These are phyloP conservation scores for Lotmaria passim DNA, from an alignment of 208 protist species.

Conservation along the genomic window DNA sequence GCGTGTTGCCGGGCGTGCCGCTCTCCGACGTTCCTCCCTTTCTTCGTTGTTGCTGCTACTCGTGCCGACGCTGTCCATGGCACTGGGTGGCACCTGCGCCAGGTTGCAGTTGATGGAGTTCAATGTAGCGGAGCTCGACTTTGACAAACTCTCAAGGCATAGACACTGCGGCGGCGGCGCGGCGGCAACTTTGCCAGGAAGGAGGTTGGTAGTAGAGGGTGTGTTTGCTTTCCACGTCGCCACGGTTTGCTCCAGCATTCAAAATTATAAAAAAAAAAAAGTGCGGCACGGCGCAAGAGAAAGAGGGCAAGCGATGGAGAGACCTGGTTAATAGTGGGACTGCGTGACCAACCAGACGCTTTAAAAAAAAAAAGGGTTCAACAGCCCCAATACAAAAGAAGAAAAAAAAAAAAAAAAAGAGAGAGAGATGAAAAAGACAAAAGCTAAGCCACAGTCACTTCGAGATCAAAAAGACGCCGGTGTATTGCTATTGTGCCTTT, in stretches of 20 bases:
- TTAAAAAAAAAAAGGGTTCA: no score
- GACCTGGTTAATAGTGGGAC: no score
- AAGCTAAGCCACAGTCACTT: not conserved
- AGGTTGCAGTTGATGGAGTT: not conserved
- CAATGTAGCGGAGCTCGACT: not conserved
- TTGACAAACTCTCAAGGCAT: not conserved
- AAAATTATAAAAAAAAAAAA: not conserved
- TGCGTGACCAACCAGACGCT: no score
- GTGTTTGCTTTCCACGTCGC: not conserved
- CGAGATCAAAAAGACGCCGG: no score
- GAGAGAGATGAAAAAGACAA: not conserved
- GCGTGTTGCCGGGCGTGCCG: not conserved
- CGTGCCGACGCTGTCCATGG: not conserved
- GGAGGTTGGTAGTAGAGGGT: not conserved
- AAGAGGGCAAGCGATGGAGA: no score
- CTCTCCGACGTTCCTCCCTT: not conserved
- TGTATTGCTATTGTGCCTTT: no score
- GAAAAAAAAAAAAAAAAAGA: not conserved
- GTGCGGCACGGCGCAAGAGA: not conserved
- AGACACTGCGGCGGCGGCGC: not conserved
- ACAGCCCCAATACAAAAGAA: not conserved
- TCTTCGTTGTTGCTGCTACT: conserved; percentile 1
- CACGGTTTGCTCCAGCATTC: not conserved
- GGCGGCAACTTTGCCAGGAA: not conserved
- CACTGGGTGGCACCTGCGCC: not conserved